These are phyloP conservation scores for Prunus dulcis DNA, from an alignment of 306 rosid genomes.

Conservation along the genomic window DNA sequence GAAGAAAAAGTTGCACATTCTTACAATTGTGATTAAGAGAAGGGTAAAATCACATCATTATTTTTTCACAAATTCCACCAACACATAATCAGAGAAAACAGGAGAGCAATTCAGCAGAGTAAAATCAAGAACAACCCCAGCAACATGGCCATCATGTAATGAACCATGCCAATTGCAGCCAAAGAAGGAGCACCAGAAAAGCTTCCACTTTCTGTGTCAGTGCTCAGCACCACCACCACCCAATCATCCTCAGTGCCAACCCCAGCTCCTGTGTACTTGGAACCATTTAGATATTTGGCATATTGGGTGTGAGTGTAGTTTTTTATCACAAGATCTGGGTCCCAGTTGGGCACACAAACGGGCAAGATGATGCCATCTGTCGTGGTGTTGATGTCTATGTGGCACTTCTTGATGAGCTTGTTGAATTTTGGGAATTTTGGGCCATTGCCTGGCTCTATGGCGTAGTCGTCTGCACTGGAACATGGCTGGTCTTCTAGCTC, in stretches of 20 bases:
- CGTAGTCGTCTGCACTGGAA: background rate
- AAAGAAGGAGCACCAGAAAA: slow-evolving; percentile 43
- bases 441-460: slow-evolving; percentile 1
- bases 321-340: slow-evolving; percentile 27
- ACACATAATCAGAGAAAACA: background rate
- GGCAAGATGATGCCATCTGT: slow-evolving; percentile 35
- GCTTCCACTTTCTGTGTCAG: slow-evolving; percentile 37
- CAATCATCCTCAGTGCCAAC: slow-evolving; percentile 63
- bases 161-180: slow-evolving; percentile 13
- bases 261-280: slow-evolving; percentile 60
- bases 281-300: slow-evolving; percentile 47
- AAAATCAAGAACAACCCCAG: slow-evolving; percentile 18
- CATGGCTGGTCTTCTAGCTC: background rate
- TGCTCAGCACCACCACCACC: slow-evolving; percentile 61
- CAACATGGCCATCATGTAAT: slow-evolving; percentile 11
- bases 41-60: background rate
- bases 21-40: background rate
- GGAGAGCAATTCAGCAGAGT: slow-evolving; percentile 3
- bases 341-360: slow-evolving; percentile 30
- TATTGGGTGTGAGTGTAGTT: slow-evolving; percentile 34
- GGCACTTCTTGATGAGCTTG: slow-evolving; percentile 22
- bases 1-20: background rate
- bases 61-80: background rate
- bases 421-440: slow-evolving; percentile 7
- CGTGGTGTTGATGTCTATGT: slow-evolving; percentile 24